Base-by-base conservation (phyloP, 345 rosid genomes). In the Eucalyptus cladocalyx region DNA sequence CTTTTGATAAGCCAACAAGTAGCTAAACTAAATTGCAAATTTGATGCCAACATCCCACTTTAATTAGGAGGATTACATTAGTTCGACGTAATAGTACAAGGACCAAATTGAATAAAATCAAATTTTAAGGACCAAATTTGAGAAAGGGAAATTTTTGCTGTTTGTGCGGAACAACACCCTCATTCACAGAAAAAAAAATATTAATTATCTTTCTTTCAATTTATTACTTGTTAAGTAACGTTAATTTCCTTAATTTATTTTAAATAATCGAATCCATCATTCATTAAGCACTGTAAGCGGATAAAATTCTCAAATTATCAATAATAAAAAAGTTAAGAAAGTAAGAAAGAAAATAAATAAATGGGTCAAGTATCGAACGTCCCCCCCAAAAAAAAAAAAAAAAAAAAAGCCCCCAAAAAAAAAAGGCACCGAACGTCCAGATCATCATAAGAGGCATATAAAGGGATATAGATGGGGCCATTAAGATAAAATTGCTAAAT, bases 41-140 rank as follows among this genome's bases (percentile, higher is more conserved):
- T 0, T 4, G 12, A 69, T 17, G 42, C 42, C 80, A 69, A 69
- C 24, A 32, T 69, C 42, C 42, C 11, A 8, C 23, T 32, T 32
- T 9, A 4, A 69, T 69, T 17, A 67, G 42, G 11, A 2, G 23
- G 40, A 67, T 67, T 8, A 32, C 3, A 67, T 32, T 67, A 16
- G 0, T 17, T 32, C 0, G 1, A 32, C 12, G 10, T 19, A 0
- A 32, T 0, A 8, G 1, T 67, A 6, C 10, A 67, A 15, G 11
- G 37, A 7, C 6, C 11, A n/a, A n/a, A 65, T 65, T n/a, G 76
- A 65, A 30, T 3, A 65, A 65, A 65, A n/a, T n/a, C 37, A n/a
- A n/a, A 65, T 7, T 65, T n/a, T 65, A 15, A n/a, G 37, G 5
- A 15, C 5, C 11, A 0, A 65, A 65, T 65, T 65, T 65, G 76